Base-by-base conservation (phyloP, 2,329 filamentous ascomycete species). In the Colletotrichum viniferum region DNA sequence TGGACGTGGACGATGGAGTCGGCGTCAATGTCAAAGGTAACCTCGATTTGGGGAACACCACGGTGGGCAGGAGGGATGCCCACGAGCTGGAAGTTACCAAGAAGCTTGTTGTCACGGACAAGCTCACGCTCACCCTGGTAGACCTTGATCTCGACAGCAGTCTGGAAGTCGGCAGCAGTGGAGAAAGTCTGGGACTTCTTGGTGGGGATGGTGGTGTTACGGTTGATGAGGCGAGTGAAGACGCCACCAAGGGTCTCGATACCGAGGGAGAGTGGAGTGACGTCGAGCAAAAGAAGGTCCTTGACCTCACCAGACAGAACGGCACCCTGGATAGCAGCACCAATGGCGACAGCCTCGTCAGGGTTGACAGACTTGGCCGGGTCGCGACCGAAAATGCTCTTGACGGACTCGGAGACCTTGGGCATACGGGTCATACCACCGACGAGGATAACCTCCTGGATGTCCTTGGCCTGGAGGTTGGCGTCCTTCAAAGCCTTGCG, bases 401-500 rank as follows among this genome's bases (percentile, higher is more conserved):
- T 98, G 86, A 98, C 96, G 60, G 96, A 97, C 89, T 98, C 96
- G 78, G 92, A 91, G 80, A 98, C 96, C 94, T 98, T 98, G 85
- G 96, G 96, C 96, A 98, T 98, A 90, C 96, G 96, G 81, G 96
- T 98, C 96, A 98, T 98, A 88, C 96, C 96, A 93, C 96, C 96
- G 71, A 98, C 96, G 58, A 98, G 94, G 85, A 98, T 98, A 81
- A 98, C 95, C 85, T 98, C 96, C 88, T 98, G 95, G 84, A 98
- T 97, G 77, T 98, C 96, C 89, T 96, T 97, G 81, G 96, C 92
- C 86, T 95, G 90, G 62, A 98, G 92, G 87, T 93, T 93, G 85
- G 96, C 96, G 86, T 98, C 96, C 92, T 98, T 98, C 76, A 98
- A 90, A 24, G 96, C 96, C 92, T 98, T 98, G 87, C 96, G 95